phyloP scores from a whole-genome alignment of 495 filamentous ascomycete genomes.

The Sabuloglossum arenarium region DNA sequence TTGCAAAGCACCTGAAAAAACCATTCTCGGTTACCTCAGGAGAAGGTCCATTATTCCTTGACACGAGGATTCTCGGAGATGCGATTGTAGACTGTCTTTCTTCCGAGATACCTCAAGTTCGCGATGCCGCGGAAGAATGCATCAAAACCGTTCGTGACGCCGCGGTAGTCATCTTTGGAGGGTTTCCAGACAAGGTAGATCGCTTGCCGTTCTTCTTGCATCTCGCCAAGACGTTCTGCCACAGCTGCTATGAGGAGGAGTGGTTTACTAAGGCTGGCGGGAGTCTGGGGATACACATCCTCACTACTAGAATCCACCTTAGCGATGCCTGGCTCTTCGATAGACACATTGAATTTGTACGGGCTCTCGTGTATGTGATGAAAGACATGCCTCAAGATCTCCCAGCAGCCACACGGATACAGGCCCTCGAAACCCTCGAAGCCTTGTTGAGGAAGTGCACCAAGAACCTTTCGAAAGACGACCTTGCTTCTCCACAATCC shows the following conservation, averaged over 20 bases:
- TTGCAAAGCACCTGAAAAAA: conserved; percentile 46
- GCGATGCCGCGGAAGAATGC: conserved; percentile 62
- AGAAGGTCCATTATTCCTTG: conserved; percentile 69
- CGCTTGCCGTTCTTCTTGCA: conserved; percentile 65
- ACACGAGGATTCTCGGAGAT: conserved; percentile 68
- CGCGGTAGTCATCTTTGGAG: conserved; percentile 61
- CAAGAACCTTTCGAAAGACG: conserved; percentile 49
- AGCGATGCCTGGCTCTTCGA: conserved; percentile 65
- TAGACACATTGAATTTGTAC: conserved; percentile 64
- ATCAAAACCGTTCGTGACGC: conserved; percentile 59
- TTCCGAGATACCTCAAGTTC: conserved; percentile 55
- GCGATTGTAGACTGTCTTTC: conserved; percentile 73
- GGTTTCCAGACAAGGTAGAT: conserved; percentile 36
- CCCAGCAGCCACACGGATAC: conserved; percentile 62
- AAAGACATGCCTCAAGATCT: conserved; percentile 92
- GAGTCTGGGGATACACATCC: conserved; percentile 64
- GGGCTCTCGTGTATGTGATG: conserved; percentile 81
- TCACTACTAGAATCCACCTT: conserved; percentile 59
- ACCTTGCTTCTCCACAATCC: conserved; percentile 43
- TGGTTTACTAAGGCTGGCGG: conserved; percentile 96
- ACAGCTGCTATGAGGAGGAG: conserved; percentile 88
- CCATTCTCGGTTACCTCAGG: conserved; percentile 67
- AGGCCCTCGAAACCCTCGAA: conserved; percentile 63
- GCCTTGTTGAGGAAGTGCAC: conserved; percentile 56
- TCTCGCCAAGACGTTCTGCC: conserved; percentile 62